phyloP scores from a whole-genome alignment of 352 stramenopile genomes.

The Hyaloperonospora brassicae region DNA sequence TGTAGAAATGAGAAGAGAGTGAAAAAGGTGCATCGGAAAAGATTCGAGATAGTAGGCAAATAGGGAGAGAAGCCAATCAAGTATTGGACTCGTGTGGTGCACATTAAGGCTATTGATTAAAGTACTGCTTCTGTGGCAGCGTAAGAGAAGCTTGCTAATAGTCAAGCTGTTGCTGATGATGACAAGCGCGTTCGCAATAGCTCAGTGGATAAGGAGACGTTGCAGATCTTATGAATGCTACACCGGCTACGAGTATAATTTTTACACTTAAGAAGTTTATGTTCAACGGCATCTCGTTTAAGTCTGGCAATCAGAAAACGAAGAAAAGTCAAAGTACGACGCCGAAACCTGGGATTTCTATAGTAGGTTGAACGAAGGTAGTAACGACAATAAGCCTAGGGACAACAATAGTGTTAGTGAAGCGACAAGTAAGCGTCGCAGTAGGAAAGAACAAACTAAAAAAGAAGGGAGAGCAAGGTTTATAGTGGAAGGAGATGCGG shows the following conservation, averaged over 20 bases:
- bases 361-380: no score
- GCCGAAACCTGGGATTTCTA: conserved; percentile 18
- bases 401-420: no score
- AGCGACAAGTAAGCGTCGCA: no score
- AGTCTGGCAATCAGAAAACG: conserved; percentile 17
- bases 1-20: conserved; percentile 14
- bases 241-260: conserved; percentile 4
- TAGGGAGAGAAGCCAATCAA: no score
- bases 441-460: no score
- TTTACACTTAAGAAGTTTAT: conserved; percentile 40
- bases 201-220: conserved; percentile 12
- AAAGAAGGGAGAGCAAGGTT: conserved; percentile 56
- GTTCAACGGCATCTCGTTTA: conserved; percentile 67
- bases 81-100: neutral
- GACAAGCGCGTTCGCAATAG: neutral
- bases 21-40: conserved; percentile 4
- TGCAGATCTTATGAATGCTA: conserved; percentile 12
- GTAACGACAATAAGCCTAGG: no score
- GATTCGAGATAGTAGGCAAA: conserved; percentile 19
- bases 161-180: neutral
- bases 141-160: neutral
- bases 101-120: conserved; percentile 1
- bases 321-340: conserved; percentile 16
- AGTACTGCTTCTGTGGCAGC: neutral
- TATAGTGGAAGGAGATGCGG: conserved; percentile 57